These are phyloP conservation scores for Aspergillus sp. DNA, from an alignment of 2,329 filamentous ascomycete genomes.

Conservation along the genomic window DNA sequence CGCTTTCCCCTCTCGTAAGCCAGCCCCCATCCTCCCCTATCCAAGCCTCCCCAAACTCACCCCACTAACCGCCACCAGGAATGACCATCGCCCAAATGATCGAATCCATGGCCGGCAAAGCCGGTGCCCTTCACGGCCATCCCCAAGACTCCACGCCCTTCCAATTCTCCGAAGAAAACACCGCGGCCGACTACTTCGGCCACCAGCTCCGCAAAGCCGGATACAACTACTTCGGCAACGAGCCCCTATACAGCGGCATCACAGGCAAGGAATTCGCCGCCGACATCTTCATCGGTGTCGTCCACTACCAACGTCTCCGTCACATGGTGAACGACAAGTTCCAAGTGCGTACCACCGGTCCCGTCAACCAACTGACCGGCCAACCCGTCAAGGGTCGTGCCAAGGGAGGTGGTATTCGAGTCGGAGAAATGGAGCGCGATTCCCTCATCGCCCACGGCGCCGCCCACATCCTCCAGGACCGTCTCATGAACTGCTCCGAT, in stretches of 20 bases:
- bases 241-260: slow-evolving; percentile 97
- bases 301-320: slow-evolving; percentile 95
- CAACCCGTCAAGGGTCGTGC: slow-evolving; percentile 97
- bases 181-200: slow-evolving; percentile 91
- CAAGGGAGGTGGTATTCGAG: slow-evolving; percentile 96
- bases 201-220: slow-evolving; percentile 93
- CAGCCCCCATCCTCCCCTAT: neutral
- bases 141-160: slow-evolving; percentile 96
- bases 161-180: slow-evolving; percentile 88
- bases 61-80: slow-evolving; percentile 27
- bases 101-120: slow-evolving; percentile 93
- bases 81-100: slow-evolving; percentile 99
- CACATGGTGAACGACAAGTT: slow-evolving; percentile 99
- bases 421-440: slow-evolving; percentile 99
- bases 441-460: slow-evolving; percentile 92
- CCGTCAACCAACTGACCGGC: slow-evolving; percentile 84
- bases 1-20: slow-evolving; percentile 86
- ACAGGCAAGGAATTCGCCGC: slow-evolving; percentile 91
- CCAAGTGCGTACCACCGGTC: slow-evolving; percentile 94
- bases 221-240: slow-evolving; percentile 97
- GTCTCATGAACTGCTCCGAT: slow-evolving; percentile 95
- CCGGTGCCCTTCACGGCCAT: slow-evolving; percentile 90
- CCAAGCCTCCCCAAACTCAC: neutral
- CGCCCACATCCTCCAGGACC: slow-evolving; percentile 91
- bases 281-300: slow-evolving; percentile 94